Evolutionary conservation across 83 land plant genomes (phyloP).

Genomic region (Thuja plicata): DNA sequence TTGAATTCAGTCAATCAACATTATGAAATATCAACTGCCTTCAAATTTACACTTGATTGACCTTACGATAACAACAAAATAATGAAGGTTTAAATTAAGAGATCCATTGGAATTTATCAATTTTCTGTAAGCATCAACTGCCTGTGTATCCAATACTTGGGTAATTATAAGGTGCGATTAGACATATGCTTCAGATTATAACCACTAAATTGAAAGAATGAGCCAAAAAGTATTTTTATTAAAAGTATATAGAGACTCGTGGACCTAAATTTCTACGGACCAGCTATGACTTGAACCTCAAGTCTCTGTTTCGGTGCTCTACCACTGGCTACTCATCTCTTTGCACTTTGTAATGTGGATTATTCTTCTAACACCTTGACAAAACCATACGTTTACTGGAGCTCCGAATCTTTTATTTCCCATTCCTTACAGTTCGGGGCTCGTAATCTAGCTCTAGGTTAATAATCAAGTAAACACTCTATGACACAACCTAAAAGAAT

Average conservation of each 20-base stretch:
- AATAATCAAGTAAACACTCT: not conserved
- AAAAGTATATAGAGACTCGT: not conserved
- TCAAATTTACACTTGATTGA: not conserved
- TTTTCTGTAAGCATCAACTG: no score
- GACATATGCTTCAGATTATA: no score
- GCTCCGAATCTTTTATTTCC: not conserved
- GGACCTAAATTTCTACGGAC: not conserved
- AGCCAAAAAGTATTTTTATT: not conserved
- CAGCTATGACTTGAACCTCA: not conserved
- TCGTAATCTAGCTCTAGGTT: not conserved
- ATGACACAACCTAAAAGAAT: not conserved
- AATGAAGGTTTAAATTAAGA: not conserved
- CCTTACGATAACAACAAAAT: not conserved
- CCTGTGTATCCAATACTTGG: no score
- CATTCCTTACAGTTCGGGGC: not conserved
- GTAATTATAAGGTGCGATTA: no score
- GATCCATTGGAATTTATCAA: not conserved
- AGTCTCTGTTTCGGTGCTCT: not conserved
- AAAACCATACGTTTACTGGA: not conserved
- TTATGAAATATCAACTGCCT: not conserved
- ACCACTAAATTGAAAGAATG: not conserved
- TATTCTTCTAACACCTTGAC: not conserved
- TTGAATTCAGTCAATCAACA: not conserved
- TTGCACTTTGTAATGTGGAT: not conserved
- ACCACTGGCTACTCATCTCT: not conserved